Evolutionary conservation across 805 yeast species (phyloP).

Genomic region (Wickerhamomyces strasburgensis): DNA sequence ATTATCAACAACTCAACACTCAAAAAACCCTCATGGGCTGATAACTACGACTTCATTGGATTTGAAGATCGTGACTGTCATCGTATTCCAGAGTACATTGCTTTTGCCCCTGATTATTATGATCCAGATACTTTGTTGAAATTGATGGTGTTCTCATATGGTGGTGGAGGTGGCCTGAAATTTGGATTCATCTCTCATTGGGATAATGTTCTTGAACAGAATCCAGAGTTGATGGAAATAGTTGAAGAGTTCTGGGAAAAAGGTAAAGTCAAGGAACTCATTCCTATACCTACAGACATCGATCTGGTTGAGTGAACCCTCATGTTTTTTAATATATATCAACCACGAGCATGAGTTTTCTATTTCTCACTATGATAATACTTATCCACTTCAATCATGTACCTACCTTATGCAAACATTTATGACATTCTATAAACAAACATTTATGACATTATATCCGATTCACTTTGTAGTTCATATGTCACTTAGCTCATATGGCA

Average conservation of each 20-base stretch:
- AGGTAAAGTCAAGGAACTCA: background rate
- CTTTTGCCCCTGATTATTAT: background rate
- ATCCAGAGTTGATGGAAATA: background rate
- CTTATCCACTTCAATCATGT: too few species aligned
- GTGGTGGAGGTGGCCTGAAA: too few species aligned
- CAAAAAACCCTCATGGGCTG: background rate
- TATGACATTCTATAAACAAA: too few species aligned
- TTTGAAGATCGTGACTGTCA: background rate
- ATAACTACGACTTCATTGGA: background rate
- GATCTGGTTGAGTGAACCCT: too few species aligned
- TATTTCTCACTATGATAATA: too few species aligned
- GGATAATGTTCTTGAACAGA: background rate
- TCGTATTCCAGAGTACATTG: background rate
- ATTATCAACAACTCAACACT: background rate
- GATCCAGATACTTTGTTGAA: background rate
- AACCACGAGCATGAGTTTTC: too few species aligned
- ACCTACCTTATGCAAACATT: too few species aligned
- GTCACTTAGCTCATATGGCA: too few species aligned
- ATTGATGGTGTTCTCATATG: background rate
- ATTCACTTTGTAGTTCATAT: too few species aligned
- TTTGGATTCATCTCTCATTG: background rate
- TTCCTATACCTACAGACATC: too few species aligned
- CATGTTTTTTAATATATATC: too few species aligned
- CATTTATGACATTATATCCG: too few species aligned
- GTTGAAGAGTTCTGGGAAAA: slow-evolving; percentile 3